A percentile compares a stretch with the other conserved stretches of the same genome.
Evolutionary conservation across 2,329 filamentous ascomycete species (phyloP).

Genomic region (Hypoxylon rubiginosum): DNA sequence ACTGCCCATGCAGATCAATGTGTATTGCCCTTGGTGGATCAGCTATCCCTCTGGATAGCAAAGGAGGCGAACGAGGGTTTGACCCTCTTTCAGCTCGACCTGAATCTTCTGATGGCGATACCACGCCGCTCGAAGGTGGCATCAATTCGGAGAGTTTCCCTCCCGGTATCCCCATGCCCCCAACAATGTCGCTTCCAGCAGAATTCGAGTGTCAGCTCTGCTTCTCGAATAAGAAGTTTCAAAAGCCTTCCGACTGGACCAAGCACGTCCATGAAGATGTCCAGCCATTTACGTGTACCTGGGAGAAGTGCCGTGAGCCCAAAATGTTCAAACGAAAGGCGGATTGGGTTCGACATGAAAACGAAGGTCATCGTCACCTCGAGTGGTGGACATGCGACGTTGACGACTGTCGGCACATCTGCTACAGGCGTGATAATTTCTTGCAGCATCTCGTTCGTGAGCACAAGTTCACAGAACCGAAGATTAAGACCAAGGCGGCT

Average conservation of each 20-base stretch:
- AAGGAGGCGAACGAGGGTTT: slow-evolving; percentile 69
- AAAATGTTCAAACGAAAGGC: slow-evolving; percentile 97
- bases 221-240: slow-evolving; percentile 85
- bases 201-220: slow-evolving; percentile 92
- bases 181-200: slow-evolving; percentile 80
- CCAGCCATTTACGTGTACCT: slow-evolving; percentile 93
- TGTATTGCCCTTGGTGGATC: slow-evolving; percentile 78
- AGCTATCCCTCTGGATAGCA: slow-evolving; percentile 71
- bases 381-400: slow-evolving; percentile 93
- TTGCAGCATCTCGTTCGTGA: slow-evolving; percentile 92
- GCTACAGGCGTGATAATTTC: slow-evolving; percentile 92
- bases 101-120: slow-evolving; percentile 73
- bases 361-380: slow-evolving; percentile 88
- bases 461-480: slow-evolving; percentile 88
- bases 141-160: slow-evolving; percentile 83
- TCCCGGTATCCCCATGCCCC: slow-evolving; percentile 83
- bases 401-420: slow-evolving; percentile 83
- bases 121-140: slow-evolving; percentile 76
- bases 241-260: slow-evolving; percentile 95
- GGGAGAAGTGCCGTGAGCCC: slow-evolving; percentile 82
- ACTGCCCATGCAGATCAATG: slow-evolving; percentile 71
- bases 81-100: slow-evolving; percentile 68
- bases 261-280: slow-evolving; percentile 96
- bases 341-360: slow-evolving; percentile 95
- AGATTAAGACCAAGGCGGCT: slow-evolving; percentile 79